Conservation (phyloP, 1,139 yeast species). For the Yamadazyma membranifaciens region DNA sequence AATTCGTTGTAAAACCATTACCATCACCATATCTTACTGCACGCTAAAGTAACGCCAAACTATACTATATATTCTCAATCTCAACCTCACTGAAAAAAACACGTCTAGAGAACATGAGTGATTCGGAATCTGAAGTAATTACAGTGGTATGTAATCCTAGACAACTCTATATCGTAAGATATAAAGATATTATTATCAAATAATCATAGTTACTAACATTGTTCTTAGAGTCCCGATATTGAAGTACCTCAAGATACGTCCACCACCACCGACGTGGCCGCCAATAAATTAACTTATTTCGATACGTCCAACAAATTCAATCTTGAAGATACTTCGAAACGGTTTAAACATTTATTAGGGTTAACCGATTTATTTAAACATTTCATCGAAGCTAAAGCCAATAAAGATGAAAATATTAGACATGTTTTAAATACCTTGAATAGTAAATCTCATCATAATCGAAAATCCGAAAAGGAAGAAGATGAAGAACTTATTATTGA, state of each 20-base stretch:
- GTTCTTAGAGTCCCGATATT: background rate
- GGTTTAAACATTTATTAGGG: constrained; percentile 66
- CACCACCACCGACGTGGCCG: constrained; percentile 15
- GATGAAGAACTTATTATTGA: constrained; percentile 64
- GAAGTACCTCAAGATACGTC: constrained; percentile 5
- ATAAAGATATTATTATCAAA: background rate
- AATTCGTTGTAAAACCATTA: too few relatives aligned
- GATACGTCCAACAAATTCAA: constrained; percentile 49
- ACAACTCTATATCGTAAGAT: too few relatives aligned
- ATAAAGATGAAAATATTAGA: constrained; percentile 57
- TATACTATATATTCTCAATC: too few relatives aligned
- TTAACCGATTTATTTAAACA: constrained; percentile 67
- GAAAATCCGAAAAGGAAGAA: constrained; percentile 69
- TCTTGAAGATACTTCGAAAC: constrained; percentile 53
- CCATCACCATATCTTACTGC: too few relatives aligned
- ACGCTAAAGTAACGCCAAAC: too few relatives aligned
- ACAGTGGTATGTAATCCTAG: too few relatives aligned
- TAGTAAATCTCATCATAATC: constrained; percentile 16
- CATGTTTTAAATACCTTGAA: constrained; percentile 43
- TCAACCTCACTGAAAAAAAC: background rate
- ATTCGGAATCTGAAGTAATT: constrained; percentile 1
- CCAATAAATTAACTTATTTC: constrained; percentile 35
- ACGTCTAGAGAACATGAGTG: constrained; percentile 3
- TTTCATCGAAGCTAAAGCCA: constrained; percentile 66
- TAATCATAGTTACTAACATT: background rate